Percentiles rank a stretch among this genome's conserved stretches.
Evolutionary conservation across 2,329 filamentous ascomycete genomes (phyloP).

Genomic region (Colletotrichum karsti): DNA sequence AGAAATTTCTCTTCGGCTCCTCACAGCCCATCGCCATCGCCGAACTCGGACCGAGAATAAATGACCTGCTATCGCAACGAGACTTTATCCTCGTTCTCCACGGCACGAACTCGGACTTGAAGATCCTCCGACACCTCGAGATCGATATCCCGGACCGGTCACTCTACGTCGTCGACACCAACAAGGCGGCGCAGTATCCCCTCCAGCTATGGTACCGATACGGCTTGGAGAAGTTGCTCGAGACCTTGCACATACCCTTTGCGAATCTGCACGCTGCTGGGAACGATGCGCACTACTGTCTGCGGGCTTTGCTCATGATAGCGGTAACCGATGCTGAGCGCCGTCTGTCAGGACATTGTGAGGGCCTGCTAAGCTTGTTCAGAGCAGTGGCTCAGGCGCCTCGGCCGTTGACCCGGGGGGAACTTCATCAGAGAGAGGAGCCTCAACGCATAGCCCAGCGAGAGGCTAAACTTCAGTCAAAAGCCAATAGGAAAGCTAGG

Average conservation of each 20-base stretch:
- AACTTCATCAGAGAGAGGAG: not conserved
- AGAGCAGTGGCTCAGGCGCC: not conserved
- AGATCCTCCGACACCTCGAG: constrained; percentile 14
- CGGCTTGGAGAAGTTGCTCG: constrained; percentile 32
- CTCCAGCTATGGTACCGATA: constrained; percentile 34
- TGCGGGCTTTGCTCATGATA: constrained; percentile 30
- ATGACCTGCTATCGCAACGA: not conserved
- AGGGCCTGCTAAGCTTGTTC: not conserved
- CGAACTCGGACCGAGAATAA: constrained; percentile 8
- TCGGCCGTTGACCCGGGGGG: not conserved
- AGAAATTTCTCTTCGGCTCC: constrained; percentile 13
- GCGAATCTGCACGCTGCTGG: constrained; percentile 33
- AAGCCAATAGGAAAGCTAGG: too few species aligned
- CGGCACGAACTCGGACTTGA: constrained; percentile 3
- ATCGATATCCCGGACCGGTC: constrained; percentile 17
- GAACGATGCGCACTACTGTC: constrained; percentile 38
- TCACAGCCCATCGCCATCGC: constrained; percentile 19
- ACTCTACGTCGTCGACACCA: constrained; percentile 34
- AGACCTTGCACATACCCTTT: constrained; percentile 30
- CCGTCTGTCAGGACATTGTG: not conserved
- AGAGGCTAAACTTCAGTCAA: too few species aligned
- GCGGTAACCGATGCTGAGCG: constrained; percentile 15
- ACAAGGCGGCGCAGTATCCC: constrained; percentile 35
- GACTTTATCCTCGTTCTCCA: constrained; percentile 14
- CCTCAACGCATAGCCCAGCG: too few species aligned